A percentile compares a stretch with the other conserved stretches of the same genome.
phyloP scores from a whole-genome alignment of 176 grass and related monocot genomes.

The Oryza nivara region DNA sequence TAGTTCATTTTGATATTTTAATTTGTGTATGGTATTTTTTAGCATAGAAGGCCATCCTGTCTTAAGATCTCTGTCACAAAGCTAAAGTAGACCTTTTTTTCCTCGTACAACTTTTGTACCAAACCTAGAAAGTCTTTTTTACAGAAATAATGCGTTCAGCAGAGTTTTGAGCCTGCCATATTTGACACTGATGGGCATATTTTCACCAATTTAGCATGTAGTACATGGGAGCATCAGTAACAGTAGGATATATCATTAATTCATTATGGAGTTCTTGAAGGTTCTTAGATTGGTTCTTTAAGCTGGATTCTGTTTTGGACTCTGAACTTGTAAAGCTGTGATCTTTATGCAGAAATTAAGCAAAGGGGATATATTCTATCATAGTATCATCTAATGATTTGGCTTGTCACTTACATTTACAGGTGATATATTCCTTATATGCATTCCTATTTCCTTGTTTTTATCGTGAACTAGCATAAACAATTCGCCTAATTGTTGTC shows the following conservation, averaged over 20 bases:
- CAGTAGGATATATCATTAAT: neutral
- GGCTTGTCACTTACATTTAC: neutral
- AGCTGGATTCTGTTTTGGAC: neutral
- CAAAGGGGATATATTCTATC: neutral
- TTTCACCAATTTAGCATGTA: neutral
- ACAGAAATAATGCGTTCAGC: neutral
- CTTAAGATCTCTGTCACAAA: neutral
- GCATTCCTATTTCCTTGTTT: neutral
- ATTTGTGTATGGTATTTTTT: conserved; percentile 9
- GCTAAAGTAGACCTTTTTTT: neutral
- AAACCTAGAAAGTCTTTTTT: neutral
- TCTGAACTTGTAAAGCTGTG: conserved; percentile 1
- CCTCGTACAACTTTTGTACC: neutral
- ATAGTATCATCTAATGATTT: neutral
- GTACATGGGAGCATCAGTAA: neutral
- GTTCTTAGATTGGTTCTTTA: neutral
- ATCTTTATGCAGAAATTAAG: neutral
- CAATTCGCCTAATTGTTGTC: neutral
- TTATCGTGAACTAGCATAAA: neutral
- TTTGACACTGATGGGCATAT: conserved; percentile 15
- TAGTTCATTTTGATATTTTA: conserved; percentile 3
- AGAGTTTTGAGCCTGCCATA: neutral
- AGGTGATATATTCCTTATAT: neutral
- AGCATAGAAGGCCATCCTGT: neutral
- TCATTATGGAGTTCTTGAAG: neutral